phyloP scores from a whole-genome alignment of 352 stramenopile genomes.

The Vaucheria bursata region DNA sequence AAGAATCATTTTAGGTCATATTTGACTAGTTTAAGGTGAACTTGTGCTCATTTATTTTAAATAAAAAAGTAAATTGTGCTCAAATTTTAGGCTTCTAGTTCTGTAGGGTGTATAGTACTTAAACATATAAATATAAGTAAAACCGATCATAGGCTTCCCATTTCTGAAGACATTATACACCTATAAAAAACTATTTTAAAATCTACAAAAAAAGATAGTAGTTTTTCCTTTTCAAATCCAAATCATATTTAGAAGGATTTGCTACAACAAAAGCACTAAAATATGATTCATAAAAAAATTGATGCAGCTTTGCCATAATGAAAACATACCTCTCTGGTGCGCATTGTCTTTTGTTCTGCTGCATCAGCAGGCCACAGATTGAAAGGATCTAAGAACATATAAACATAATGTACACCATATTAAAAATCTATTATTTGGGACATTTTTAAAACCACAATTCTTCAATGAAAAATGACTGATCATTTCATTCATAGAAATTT shows the following conservation, averaged over 20 bases:
- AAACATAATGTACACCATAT: background rate
- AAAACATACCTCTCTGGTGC: background rate
- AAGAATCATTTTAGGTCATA: too few species aligned
- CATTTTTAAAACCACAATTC: background rate
- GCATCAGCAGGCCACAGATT: constrained; percentile 4
- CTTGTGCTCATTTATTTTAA: too few species aligned
- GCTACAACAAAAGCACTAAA: background rate
- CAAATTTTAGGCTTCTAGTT: too few species aligned
- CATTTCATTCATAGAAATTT: background rate
- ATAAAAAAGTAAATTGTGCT: too few species aligned
- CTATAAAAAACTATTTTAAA: background rate
- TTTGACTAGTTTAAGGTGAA: too few species aligned
- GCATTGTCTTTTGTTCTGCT: background rate
- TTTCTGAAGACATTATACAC: background rate
- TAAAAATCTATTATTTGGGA: too few species aligned
- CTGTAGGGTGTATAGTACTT: too few species aligned
- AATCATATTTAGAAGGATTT: too few species aligned
- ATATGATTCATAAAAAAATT: background rate
- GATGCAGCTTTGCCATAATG: background rate
- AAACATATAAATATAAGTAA: background rate
- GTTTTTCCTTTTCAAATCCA: too few species aligned
- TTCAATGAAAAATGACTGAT: background rate
- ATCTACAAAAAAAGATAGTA: background rate
- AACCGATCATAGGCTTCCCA: background rate
- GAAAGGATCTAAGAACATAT: background rate